Evolutionary conservation across 768 basidiomycete species (phyloP), one percentile per base, ranked within the genome.

Genomic region (Suillus ampliporus): DNA sequence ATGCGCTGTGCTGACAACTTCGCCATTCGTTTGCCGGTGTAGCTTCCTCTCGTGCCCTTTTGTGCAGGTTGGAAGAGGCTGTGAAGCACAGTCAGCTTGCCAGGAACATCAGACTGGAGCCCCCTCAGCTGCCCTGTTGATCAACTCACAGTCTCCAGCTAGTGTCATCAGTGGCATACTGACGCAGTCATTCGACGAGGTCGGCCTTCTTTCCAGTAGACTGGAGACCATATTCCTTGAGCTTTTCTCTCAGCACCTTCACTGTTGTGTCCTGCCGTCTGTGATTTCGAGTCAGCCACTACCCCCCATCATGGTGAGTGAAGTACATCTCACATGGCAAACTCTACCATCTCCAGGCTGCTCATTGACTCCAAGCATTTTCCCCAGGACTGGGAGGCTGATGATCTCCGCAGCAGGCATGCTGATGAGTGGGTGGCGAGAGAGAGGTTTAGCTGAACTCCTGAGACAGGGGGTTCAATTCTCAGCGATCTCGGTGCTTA

Each of bases 321-420:
- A 46, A 1, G n/a, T 2, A 21, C 8, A 44, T 44, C 28, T 3
- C 6, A 53, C 52, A 53, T 23, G 5, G 5, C 13, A 31, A 53
- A 53, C 9, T 53, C 52, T 5, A 34, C 52, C 17, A 31, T 38
- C 10, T 53, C 3, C 11, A n/a, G 37, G 28, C 28, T 19, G 31
- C 52, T 38, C 28, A 7, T 53, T 23, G 1, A 7, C 31, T 34
- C 52, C 52, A 2, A 53, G 14, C 6, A 6, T 34, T 4, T 53
- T n/a, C 7, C 52, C 52, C 52, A 53, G 52, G 6, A 4, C 37
- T 13, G 52, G 52, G 0, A 53, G 52, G 52, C 52, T 4, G 2
- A 53, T 53, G 21, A 53, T 53, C 37, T 53, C 52, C 2, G 28
- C 52, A 10, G 52, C 52, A 19, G 52, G 52, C 52, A 53, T 53